Evolutionary conservation across 306 rosid species (phyloP), one percentile per base, ranked within the genome.

Genomic region (Fragaria ananassa): DNA sequence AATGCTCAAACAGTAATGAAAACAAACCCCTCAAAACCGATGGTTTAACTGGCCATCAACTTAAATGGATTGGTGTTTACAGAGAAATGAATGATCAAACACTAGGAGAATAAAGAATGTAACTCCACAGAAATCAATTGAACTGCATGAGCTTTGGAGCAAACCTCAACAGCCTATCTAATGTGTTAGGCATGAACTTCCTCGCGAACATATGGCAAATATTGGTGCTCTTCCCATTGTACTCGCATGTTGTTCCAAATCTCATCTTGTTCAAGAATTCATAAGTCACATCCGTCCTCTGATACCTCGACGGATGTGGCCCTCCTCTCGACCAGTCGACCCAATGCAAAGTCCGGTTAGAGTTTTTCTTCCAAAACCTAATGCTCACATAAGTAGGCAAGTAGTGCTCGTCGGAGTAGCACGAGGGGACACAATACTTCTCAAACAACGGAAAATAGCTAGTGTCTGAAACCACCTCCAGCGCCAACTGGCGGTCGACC

Each of bases 261-360:
- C 98, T 90, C 18, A 95, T 46, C 75, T 34, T 74, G 63, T 82
- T 39, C 82, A 95, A 79, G 64, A 92, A 86, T 0, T 62, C 96
- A 53, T 21, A 0, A 0, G 86, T 89, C 35, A 92, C 88, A 60
- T 89, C 80, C 0, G 39, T n/a, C 70, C 96, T 86, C 6, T 39
- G 3, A 44, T 70, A 94, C 78, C 27, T 85, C 0, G 89, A 62
- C 2, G 97, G 98, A 75, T 95, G 97, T 8, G 97, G 74, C 25
- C 97, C 97, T 23, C 97, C 93, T 72, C 47, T 84, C 3, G 97
- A 57, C 97, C 97, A 95, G 70, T 95, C 97, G 77, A 90, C 96
- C 96, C 93, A 92, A 49, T 96, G 91, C 88, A 95, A 74, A 3
- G 92, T 92, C 74, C 97, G 85, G 45, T 95, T 95, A 1, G 98